phyloP scores from a whole-genome alignment of 2,329 filamentous ascomycete genomes.

The Clonostachys rhizophaga region DNA sequence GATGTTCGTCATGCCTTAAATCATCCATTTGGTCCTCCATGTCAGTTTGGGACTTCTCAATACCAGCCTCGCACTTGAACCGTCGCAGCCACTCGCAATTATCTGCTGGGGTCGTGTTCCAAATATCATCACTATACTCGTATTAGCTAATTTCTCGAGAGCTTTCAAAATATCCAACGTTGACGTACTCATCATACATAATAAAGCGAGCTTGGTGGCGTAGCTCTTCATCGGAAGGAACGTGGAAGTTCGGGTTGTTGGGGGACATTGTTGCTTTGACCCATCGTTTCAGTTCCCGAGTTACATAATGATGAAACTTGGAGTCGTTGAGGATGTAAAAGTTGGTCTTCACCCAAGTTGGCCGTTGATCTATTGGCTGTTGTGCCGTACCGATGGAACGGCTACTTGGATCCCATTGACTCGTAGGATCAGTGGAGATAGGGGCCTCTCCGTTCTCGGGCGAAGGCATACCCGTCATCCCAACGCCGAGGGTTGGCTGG shows the following conservation, averaged over 20 bases:
- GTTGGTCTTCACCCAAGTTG: no score
- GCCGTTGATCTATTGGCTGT: no score
- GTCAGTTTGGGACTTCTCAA: constrained; percentile 23
- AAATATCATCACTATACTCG: constrained; percentile 49
- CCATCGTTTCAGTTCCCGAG: constrained; percentile 47
- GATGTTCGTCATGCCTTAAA: no score
- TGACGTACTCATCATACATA: constrained; percentile 54
- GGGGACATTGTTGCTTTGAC: constrained; percentile 48
- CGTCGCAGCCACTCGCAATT: constrained; percentile 59
- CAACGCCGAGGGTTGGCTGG: no score
- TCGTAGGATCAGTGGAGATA: no score
- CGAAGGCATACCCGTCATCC: no score
- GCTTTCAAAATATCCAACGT: no score
- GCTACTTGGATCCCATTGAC: no score
- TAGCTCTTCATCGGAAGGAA: constrained; percentile 58
- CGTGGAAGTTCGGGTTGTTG: constrained; percentile 55
- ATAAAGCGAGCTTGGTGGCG: constrained; percentile 60
- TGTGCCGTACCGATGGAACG: no score
- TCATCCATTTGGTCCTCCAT: no score
- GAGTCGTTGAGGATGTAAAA: constrained; percentile 44
- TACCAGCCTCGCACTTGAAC: constrained; percentile 55
- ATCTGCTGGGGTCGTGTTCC: constrained; percentile 60
- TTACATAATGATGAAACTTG: constrained; percentile 54
- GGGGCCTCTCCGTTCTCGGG: no score
- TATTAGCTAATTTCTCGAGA: no score